Percentiles rank a stretch among this genome's conserved stretches.
Conservation (phyloP, 2,329 filamentous ascomycete genomes). For the Stagonosporopsis rhizophila region DNA sequence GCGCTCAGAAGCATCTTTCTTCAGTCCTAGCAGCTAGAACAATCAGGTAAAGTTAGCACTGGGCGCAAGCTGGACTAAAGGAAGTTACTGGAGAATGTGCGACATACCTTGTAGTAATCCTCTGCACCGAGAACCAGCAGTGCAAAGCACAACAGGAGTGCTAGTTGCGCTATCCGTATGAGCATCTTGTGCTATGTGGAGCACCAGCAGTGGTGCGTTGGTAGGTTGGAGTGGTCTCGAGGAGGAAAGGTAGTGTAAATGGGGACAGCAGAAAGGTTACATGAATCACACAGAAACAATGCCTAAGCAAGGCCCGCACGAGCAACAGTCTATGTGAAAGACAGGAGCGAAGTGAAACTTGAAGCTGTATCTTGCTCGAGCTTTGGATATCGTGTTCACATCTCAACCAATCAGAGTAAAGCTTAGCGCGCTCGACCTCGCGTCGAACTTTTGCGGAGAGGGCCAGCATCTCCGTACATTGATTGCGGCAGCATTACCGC, state of each 20-base stretch:
- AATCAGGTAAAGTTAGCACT: conserved; percentile 22
- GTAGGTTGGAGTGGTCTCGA: not conserved
- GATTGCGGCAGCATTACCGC: conserved; percentile 10
- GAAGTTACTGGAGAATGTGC: not conserved
- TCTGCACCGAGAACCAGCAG: conserved; percentile 59
- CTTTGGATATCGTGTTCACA: conserved; percentile 41
- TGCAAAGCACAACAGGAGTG: conserved; percentile 53
- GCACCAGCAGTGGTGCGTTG: conserved; percentile 22
- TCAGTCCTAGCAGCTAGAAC: conserved; percentile 77
- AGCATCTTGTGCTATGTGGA: conserved; percentile 47
- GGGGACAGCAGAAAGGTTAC: conserved; percentile 6
- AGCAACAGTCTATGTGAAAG: conserved; percentile 24
- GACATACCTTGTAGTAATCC: conserved; percentile 78
- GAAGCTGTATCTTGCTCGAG: conserved; percentile 19
- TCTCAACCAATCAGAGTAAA: conserved; percentile 39
- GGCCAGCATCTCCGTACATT: conserved; percentile 17
- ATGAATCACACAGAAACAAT: conserved; percentile 24
- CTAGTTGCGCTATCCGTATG: conserved; percentile 52
- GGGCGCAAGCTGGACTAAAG: not conserved
- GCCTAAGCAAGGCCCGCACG: not conserved
- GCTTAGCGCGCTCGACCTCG: conserved; percentile 37
- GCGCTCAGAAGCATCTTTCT: conserved; percentile 79
- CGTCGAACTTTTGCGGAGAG: conserved; percentile 34
- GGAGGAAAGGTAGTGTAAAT: not conserved
- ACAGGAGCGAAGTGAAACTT: conserved; percentile 16